Base-by-base conservation (phyloP, 2,329 filamentous ascomycete species). In the Scedosporium aurantiacum region DNA sequence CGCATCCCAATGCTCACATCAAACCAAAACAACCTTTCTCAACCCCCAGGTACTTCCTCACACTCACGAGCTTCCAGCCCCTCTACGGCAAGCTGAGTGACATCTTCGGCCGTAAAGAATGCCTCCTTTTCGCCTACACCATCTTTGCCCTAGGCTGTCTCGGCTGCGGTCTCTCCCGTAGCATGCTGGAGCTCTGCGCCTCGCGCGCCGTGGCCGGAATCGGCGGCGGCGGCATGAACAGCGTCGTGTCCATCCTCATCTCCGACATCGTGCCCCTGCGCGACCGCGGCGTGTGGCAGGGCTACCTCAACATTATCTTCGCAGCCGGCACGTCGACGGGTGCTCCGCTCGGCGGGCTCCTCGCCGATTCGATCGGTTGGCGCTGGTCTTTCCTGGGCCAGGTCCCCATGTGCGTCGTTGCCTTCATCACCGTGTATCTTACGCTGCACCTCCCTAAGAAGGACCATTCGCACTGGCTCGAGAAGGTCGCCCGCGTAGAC, bases 341-440 rank as follows among this genome's bases (percentile, higher is more conserved):
- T 2, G 88, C 85, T 4, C 87, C 89, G 0, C 65, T 93, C 0
- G 89, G 83, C 65, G 89, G 89, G 2, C 70, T 89, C 5, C 71
- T 91, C n/a, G 83, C 87, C 0, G 88, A 91, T 70, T 82, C 79
- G 4, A 79, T 91, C 59, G 87, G 88, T 40, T 91, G 89, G 89
- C 77, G 89, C 65, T 91, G 87, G 85, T 82, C 88, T 0, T 93
- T 94, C 68, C 71, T 90, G 12, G 78, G 78, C 2, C 90, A 93
- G 70, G 72, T 83, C 0, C 89, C 89, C 2, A 70, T 91, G 4
- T 89, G 87, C 63, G 69, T 86, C 6, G 58, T 86, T 1, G 88
- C 89, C 1, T 83, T 89, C 66, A 56, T 84, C 3, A 77, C 84
- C 7, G 88, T 91, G 16, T 79, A 79, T 57, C 68, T 84, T n/a